These are phyloP conservation scores for Chaetomium cochliodes DNA, from an alignment of 495 filamentous ascomycete genomes.

Conservation along the genomic window DNA sequence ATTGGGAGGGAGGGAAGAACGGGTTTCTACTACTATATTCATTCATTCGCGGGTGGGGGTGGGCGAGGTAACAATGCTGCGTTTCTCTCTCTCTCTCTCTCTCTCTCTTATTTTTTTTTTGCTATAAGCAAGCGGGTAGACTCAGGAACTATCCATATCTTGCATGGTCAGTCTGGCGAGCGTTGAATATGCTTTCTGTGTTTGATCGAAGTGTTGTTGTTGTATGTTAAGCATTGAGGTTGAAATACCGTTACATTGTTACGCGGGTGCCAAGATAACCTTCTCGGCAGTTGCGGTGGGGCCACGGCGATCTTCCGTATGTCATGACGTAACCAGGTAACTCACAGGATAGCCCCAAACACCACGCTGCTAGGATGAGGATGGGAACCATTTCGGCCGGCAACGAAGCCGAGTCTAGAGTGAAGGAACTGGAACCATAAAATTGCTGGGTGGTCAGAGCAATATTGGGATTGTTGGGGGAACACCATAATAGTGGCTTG, in stretches of 20 bases:
- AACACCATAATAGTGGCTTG: background rate
- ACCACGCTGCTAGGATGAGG: background rate
- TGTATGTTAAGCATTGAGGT: too few species aligned
- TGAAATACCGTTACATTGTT: background rate
- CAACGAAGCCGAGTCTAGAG: background rate
- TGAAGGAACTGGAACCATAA: background rate
- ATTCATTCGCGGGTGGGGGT: background rate
- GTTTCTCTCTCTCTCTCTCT: too few species aligned
- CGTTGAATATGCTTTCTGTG: background rate
- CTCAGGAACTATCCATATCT: background rate
- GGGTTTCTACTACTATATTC: too few species aligned
- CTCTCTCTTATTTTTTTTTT: background rate
- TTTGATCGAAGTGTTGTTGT: background rate
- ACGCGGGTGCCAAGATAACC: background rate
- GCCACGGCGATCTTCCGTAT: background rate
- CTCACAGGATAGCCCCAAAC: background rate
- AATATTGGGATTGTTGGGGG: background rate
- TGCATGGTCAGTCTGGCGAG: background rate
- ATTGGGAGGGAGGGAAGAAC: too few species aligned
- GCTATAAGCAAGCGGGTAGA: background rate
- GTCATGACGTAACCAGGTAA: constrained; percentile 5
- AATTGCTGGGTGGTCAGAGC: too few species aligned
- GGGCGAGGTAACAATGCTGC: background rate
- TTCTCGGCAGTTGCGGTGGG: background rate
- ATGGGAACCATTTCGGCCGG: background rate